A percentile compares a stretch with the other conserved stretches of the same genome.
phyloP scores from a whole-genome alignment of 495 filamentous ascomycete genomes.

The Penicillium canariense region DNA sequence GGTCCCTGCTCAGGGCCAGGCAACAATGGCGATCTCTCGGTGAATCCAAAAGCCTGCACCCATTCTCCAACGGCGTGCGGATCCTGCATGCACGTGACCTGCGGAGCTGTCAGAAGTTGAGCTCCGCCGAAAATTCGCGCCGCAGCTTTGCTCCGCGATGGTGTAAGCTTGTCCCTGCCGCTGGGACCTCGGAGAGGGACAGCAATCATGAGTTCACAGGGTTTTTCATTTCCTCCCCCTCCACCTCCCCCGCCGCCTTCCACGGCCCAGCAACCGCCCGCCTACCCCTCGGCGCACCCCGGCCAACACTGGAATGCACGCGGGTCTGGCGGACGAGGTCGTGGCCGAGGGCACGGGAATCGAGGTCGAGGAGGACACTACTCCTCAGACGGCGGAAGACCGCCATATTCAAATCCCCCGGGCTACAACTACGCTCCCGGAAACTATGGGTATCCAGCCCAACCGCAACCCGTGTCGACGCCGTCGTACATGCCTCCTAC shows the following conservation, averaged over 20 bases:
- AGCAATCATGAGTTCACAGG: slow-evolving; percentile 43
- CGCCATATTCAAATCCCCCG: slow-evolving; percentile 21
- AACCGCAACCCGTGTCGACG: slow-evolving; percentile 29
- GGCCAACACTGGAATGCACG: slow-evolving; percentile 37
- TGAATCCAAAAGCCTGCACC: slow-evolving; percentile 1
- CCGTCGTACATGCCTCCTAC: slow-evolving; percentile 23
- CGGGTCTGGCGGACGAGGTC: slow-evolving; percentile 35
- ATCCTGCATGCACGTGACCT: slow-evolving; percentile 15
- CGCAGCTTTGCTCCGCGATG: slow-evolving; percentile 13
- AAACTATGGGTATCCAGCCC: slow-evolving; percentile 36
- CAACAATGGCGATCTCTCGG: neutral
- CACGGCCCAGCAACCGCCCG: slow-evolving; percentile 25
- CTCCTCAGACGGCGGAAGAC: slow-evolving; percentile 29
- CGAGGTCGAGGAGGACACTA: slow-evolving; percentile 54
- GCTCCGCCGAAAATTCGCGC: slow-evolving; percentile 12
- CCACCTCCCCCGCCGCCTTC: slow-evolving; percentile 48
- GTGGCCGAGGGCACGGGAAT: slow-evolving; percentile 45
- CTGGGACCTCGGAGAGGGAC: slow-evolving; percentile 25
- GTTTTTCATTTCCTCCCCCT: slow-evolving; percentile 53
- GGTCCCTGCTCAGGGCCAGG: slow-evolving; percentile 1
- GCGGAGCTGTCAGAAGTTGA: slow-evolving; percentile 17
- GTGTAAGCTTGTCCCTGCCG: slow-evolving; percentile 10
- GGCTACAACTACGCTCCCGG: slow-evolving; percentile 30
- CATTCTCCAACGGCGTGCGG: neutral
- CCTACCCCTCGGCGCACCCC: slow-evolving; percentile 29